Conservation (phyloP, 805 yeast species). For the Spathaspora gorwiae region DNA sequence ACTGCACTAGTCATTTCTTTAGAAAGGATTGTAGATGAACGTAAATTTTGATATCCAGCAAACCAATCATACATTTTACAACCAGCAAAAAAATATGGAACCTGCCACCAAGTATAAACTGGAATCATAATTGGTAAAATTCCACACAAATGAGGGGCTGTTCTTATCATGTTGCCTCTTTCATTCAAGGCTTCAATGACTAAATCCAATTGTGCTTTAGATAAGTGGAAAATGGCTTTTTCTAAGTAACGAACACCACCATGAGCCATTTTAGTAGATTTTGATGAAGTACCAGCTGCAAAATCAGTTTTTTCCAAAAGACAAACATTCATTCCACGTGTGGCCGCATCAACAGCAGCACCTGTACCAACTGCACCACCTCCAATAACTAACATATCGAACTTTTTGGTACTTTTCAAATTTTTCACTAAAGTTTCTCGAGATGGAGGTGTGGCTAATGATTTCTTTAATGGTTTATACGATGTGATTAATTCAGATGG, state of each 20-base stretch:
- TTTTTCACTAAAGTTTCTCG: constrained; percentile 50
- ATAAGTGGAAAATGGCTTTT: constrained; percentile 88
- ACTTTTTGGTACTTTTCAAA: constrained; percentile 44
- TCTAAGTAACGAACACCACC: constrained; percentile 96
- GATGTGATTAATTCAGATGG: constrained; percentile 22
- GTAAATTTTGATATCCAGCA: constrained; percentile 84
- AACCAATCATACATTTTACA: constrained; percentile 88
- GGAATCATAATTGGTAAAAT: constrained; percentile 93
- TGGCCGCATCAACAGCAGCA: constrained; percentile 83
- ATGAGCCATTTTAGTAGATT: constrained; percentile 94
- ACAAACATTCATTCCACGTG: constrained; percentile 87
- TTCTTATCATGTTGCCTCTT: constrained; percentile 68
- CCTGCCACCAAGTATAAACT: constrained; percentile 93
- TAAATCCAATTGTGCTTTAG: constrained; percentile 66
- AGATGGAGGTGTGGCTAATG: constrained; percentile 49
- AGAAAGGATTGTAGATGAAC: constrained; percentile 68
- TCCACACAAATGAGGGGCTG: constrained; percentile 87
- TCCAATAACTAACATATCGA: constrained; percentile 83
- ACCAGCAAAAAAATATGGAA: constrained; percentile 89
- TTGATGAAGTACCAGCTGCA: constrained; percentile 89
- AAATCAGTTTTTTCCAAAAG: constrained; percentile 84
- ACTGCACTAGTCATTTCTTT: constrained; percentile 61
- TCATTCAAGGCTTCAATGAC: constrained; percentile 26
- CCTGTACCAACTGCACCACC: constrained; percentile 98
- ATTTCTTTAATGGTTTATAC: constrained; percentile 43